A percentile compares a stretch with the other conserved stretches of the same genome.
These are phyloP conservation scores for Pythium sp. DNA, from an alignment of 352 stramenopile genomes.

Conservation along the genomic window DNA sequence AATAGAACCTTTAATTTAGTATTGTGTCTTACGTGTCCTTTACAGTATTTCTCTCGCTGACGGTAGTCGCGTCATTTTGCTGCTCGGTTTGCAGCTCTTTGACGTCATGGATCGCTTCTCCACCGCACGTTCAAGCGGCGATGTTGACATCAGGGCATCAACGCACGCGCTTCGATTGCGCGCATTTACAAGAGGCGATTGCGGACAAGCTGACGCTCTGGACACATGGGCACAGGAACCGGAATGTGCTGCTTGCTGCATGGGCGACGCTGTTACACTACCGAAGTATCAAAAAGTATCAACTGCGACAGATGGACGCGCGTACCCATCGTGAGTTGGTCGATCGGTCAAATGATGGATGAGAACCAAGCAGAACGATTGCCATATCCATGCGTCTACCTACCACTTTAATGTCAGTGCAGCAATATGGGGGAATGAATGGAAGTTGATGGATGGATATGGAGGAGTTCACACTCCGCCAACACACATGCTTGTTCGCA, in stretches of 20 bases:
- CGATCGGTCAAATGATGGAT: background rate
- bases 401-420: no score
- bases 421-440: no score
- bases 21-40: background rate
- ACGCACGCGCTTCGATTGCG: slow-evolving; percentile 3
- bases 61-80: slow-evolving; percentile 14
- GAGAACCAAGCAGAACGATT: background rate
- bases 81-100: background rate
- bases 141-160: slow-evolving; percentile 3
- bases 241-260: background rate
- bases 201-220: background rate
- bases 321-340: background rate
- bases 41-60: slow-evolving; percentile 3
- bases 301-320: background rate
- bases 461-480: no score
- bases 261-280: background rate
- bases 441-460: background rate
- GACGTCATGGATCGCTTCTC: slow-evolving; percentile 7
- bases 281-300: background rate
- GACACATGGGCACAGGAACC: background rate
- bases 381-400: background rate
- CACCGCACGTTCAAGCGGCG: slow-evolving; percentile 6
- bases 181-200: background rate
- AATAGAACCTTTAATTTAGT: background rate
- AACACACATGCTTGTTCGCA: background rate